A percentile compares a stretch with the other conserved stretches of the same genome.
Evolutionary conservation across 768 basidiomycete species (phyloP).

Genomic region (Russula sp.): DNA sequence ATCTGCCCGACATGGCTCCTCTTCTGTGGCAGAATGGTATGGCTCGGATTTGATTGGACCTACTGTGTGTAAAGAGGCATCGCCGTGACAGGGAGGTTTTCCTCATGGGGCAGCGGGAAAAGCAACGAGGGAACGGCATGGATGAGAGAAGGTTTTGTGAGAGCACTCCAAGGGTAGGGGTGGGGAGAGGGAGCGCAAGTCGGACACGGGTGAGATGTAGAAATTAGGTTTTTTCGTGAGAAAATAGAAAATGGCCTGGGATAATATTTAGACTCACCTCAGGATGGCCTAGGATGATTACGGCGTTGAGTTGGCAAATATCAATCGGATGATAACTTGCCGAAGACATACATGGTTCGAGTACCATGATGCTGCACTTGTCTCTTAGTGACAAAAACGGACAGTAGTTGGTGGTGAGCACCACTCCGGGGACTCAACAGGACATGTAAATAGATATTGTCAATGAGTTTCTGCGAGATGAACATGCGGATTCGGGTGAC

Average conservation of each 20-base stretch:
- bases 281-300: constrained; percentile 64
- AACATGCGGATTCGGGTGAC: no score
- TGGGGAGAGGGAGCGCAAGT: constrained; percentile 53
- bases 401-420: no score
- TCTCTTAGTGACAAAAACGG: no score
- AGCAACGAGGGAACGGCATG: constrained; percentile 56
- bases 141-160: constrained; percentile 46
- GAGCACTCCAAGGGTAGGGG: constrained; percentile 39
- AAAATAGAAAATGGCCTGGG: no score
- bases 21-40: constrained; percentile 49
- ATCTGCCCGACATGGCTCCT: no score
- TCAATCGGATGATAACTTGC: constrained; percentile 37
- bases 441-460: no score
- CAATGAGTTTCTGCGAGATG: no score
- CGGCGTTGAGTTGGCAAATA: constrained; percentile 56
- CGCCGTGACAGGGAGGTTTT: constrained; percentile 37
- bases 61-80: no score
- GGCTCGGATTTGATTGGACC: no score
- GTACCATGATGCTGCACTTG: no score
- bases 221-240: neutral
- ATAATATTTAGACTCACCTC: constrained; percentile 42
- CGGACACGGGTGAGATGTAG: constrained; percentile 48
- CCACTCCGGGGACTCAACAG: no score
- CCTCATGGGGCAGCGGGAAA: constrained; percentile 21
- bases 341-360: no score